phyloP scores from a whole-genome alignment of 73 alveolate species.

The Paramecium pentaurelia region DNA sequence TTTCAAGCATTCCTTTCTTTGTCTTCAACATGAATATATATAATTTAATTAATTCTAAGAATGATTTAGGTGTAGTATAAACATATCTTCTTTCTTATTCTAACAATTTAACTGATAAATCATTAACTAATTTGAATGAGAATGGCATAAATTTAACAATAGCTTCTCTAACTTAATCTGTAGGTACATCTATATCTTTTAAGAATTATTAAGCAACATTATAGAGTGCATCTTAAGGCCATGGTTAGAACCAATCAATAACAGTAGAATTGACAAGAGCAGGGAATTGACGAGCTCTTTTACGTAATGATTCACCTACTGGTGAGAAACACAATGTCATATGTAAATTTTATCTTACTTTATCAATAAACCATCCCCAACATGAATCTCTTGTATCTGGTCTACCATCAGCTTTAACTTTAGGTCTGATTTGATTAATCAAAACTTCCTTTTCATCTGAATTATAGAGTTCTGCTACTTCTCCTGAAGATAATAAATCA shows the following conservation, averaged over 20 bases:
- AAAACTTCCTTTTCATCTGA: slow-evolving; percentile 98
- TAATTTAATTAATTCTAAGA: slow-evolving; percentile 98
- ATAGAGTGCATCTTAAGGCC: slow-evolving; percentile 99
- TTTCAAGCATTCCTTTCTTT: slow-evolving; percentile 76
- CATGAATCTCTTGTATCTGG: slow-evolving; percentile 97
- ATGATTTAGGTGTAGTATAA: slow-evolving; percentile 99
- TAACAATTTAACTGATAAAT: slow-evolving; percentile 82
- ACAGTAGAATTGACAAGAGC: slow-evolving; percentile 99
- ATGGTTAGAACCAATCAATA: slow-evolving; percentile 99
- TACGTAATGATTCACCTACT: slow-evolving; percentile 95
- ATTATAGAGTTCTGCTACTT: slow-evolving; percentile 97
- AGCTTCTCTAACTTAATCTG: slow-evolving; percentile 87
- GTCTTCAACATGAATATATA: slow-evolving; percentile 96
- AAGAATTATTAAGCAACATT: slow-evolving; percentile 90
- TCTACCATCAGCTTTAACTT: slow-evolving; percentile 95
- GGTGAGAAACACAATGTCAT: slow-evolving; percentile 99
- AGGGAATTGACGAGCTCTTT: slow-evolving; percentile 99
- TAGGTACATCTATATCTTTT: slow-evolving; percentile 87
- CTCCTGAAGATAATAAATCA: slow-evolving; percentile 99
- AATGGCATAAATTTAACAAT: slow-evolving; percentile 99
- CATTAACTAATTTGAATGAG: slow-evolving; percentile 97
- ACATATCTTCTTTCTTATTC: slow-evolving; percentile 97
- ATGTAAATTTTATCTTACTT: slow-evolving; percentile 99
- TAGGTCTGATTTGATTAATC: slow-evolving; percentile 87
- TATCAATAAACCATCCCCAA: slow-evolving; percentile 98